Evolutionary conservation across 2,329 filamentous ascomycete species (phyloP).

Genomic region (Cladosporium sp.): DNA sequence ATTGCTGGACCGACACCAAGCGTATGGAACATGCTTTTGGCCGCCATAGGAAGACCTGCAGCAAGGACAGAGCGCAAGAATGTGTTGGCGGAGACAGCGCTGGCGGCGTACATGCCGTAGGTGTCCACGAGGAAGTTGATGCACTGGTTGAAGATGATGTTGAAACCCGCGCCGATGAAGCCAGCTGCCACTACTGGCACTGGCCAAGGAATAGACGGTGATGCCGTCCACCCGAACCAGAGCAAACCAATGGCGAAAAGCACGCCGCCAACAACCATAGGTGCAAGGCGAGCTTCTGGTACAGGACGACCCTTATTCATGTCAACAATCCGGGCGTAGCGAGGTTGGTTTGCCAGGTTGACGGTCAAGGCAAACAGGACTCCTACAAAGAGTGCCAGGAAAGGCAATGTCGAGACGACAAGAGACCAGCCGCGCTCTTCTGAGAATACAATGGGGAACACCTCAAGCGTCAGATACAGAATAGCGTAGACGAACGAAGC

Average conservation of each 20-base stretch:
- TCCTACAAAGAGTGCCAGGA: conserved; percentile 43
- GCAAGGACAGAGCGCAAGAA: conserved; percentile 44
- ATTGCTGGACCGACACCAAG: conserved; percentile 42
- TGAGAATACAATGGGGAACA: conserved; percentile 46
- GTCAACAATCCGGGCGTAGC: conserved; percentile 37
- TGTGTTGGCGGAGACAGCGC: conserved; percentile 48
- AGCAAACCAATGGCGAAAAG: conserved; percentile 37
- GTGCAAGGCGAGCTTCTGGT: conserved; percentile 38
- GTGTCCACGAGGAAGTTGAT: conserved; percentile 42
- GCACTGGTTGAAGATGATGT: conserved; percentile 46
- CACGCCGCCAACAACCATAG: conserved; percentile 43
- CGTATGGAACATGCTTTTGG: conserved; percentile 38
- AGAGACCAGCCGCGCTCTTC: conserved; percentile 40
- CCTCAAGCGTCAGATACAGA: conserved; percentile 45
- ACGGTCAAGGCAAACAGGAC: conserved; percentile 39
- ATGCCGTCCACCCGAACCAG: conserved; percentile 40
- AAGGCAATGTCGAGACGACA: conserved; percentile 43
- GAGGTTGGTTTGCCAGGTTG: conserved; percentile 38
- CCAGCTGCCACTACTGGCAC: conserved; percentile 38
- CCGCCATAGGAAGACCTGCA: conserved; percentile 32
- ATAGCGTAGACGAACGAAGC: conserved; percentile 46
- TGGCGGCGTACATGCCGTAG: conserved; percentile 39
- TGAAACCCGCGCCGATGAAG: conserved; percentile 46
- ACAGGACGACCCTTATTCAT: conserved; percentile 32
- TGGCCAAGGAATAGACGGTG: conserved; percentile 37